Evolutionary conservation across 164 flowering plant species (phyloP), one percentile per base, ranked within the genome.

Genomic region (Cinnamomum chago): DNA sequence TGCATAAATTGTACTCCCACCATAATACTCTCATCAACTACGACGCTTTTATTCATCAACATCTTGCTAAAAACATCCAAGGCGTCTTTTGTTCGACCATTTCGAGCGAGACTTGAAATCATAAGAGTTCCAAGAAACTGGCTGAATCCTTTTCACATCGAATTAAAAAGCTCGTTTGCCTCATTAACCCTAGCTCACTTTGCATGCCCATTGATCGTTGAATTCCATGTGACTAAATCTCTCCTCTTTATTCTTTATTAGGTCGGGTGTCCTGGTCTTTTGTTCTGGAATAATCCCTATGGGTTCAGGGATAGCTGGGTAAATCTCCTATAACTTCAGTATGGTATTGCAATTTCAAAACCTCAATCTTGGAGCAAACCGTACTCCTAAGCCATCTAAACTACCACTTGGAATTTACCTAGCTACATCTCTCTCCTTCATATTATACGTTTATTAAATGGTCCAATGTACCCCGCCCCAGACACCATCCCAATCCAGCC

Each of bases 1-100:
- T 2, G 92, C 90, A 24, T 85, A 75, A 3, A 87, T 25, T 25
- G 82, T 13, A 79, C 82, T 47, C 83, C 81, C 0, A 84, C 81
- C 13, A 86, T 1, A 0, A 83, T 82, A 13, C 83, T 80, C 17
- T 67, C 80, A 74, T 90, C 89, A 22, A 84, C 86, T 28, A 79
- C 79, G 28, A 82, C 77, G 40, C 73, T 72, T 1, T 35, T 18
- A 25, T 78, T 81, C 83, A 72, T 76, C 76, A 75, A 81, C 89
- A 88, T 86, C 75, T 77, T 50, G 73, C 79, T 73, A 74, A 86
- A 86, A 5, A 87, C 40, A 69, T 69, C 50, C 23, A 88, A 68
- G 10, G 85, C 93, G 28, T 79, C 76, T 2, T 72, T 75, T 1
- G 85, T 77, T 65, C 70, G 73, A 73, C 82, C 78, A 76, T 83